Percentiles rank a stretch among this genome's conserved stretches.
phyloP scores from a whole-genome alignment of 257 asterid genomes.

The Henckelia pumila region DNA sequence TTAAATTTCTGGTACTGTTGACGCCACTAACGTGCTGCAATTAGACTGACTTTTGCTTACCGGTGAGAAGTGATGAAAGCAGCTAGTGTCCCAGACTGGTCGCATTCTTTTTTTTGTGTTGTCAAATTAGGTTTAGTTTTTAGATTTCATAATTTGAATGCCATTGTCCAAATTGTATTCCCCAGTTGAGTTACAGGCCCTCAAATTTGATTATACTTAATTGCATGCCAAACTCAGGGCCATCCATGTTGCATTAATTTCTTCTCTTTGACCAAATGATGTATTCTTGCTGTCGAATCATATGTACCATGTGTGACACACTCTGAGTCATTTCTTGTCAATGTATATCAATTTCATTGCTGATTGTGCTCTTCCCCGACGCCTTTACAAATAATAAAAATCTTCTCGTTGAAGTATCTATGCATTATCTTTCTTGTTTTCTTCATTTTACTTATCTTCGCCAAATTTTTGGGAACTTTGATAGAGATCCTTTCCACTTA shows the following conservation, averaged over 20 bases:
- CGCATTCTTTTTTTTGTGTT: not conserved
- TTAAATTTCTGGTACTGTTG: no score
- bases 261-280: not conserved
- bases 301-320: not conserved
- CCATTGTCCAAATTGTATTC: not conserved
- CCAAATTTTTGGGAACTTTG: conserved; percentile 23
- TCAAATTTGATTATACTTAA: not conserved
- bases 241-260: not conserved
- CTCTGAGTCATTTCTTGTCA: not conserved
- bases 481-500: conserved; percentile 88
- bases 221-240: not conserved
- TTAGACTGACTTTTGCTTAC: no score
- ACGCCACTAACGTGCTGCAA: no score
- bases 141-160: not conserved
- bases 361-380: not conserved
- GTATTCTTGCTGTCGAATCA: not conserved
- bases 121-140: not conserved
- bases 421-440: conserved; percentile 18
- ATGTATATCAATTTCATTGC: not conserved
- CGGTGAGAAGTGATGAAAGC: no score
- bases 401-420: not conserved
- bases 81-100: not conserved
- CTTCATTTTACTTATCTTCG: conserved; percentile 26
- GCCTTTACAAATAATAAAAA: not conserved
- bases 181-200: not conserved